Percentiles rank a stretch among this genome's conserved stretches.
Evolutionary conservation across 2,329 filamentous ascomycete species (phyloP).

Genomic region (Neonectria ditissima): DNA sequence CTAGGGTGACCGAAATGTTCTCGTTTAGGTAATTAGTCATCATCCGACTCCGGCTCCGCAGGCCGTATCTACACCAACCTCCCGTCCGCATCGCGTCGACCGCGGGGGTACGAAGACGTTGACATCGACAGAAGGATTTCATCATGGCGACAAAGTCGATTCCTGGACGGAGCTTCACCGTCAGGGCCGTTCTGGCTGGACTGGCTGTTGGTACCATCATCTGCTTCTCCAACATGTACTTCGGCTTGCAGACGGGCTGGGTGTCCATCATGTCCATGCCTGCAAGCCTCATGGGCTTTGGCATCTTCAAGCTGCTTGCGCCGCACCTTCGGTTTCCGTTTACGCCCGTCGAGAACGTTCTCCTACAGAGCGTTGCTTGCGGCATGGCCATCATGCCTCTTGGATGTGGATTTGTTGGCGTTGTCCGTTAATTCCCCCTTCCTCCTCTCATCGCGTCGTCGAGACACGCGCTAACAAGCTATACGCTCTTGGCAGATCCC

Average conservation of each 20-base stretch:
- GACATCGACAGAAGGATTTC: not conserved
- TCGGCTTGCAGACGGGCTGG: conserved; percentile 88
- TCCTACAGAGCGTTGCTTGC: conserved; percentile 95
- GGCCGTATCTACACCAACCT: not conserved
- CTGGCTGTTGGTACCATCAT: conserved; percentile 89
- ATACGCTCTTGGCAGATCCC: conserved; percentile 68
- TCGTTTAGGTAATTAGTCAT: not conserved
- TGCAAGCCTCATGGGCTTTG: conserved; percentile 92
- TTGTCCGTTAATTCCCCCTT: conserved; percentile 59
- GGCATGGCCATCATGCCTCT: conserved; percentile 97
- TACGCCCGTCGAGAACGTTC: conserved; percentile 93
- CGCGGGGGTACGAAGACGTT: not conserved
- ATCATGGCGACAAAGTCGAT: conserved; percentile 42
- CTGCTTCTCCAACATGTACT: conserved; percentile 98
- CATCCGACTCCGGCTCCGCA: not conserved
- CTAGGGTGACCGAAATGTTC: not conserved
- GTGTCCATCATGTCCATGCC: conserved; percentile 95
- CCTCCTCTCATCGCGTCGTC: not conserved
- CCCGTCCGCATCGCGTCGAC: conserved; percentile 7
- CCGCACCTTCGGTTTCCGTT: conserved; percentile 83
- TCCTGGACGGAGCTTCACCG: conserved; percentile 80
- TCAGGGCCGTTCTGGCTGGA: conserved; percentile 83
- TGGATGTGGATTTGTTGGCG: conserved; percentile 94
- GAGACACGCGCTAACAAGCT: not conserved
- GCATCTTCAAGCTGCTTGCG: conserved; percentile 85